Evolutionary conservation across 1,284 basidiomycete species (phyloP).

Genomic region (Neolentinus lepideus): DNA sequence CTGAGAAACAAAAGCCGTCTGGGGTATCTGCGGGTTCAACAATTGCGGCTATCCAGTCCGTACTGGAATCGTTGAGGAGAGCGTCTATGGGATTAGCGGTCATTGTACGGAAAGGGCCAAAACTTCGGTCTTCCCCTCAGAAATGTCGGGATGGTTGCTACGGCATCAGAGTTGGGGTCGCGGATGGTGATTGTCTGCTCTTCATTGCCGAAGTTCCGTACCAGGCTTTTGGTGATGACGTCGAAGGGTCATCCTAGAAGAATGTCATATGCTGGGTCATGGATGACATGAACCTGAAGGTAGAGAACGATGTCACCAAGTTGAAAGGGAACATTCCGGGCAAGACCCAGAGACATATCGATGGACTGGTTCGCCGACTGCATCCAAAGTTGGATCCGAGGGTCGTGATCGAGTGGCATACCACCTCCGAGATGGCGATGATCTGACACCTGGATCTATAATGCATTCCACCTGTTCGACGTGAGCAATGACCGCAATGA

Average conservation of each 20-base stretch:
- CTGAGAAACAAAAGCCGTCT: no score
- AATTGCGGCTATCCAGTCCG: no score
- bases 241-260: background rate
- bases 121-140: constrained; percentile 6
- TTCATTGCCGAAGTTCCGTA: constrained; percentile 15
- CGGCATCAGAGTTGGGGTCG: constrained; percentile 16
- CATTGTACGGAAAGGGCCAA: no score
- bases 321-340: constrained; percentile 8
- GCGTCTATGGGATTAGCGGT: no score
- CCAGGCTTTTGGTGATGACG: constrained; percentile 17
- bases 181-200: constrained; percentile 17
- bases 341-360: constrained; percentile 17
- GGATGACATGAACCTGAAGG: no score
- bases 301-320: background rate
- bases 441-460: constrained; percentile 19
- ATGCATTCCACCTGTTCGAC: constrained; percentile 13
- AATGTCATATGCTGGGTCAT: no score
- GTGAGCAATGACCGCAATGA: constrained; percentile 8
- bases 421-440: constrained; percentile 16
- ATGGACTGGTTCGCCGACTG: constrained; percentile 18
- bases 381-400: constrained; percentile 12
- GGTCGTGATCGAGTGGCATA: constrained; percentile 13
- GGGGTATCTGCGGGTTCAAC: no score
- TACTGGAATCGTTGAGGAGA: no score
- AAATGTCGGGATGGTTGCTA: constrained; percentile 17